Evolutionary conservation across 192 early-diverging fungal genomes (phyloP).

Genomic region (Coemansia sp.): DNA sequence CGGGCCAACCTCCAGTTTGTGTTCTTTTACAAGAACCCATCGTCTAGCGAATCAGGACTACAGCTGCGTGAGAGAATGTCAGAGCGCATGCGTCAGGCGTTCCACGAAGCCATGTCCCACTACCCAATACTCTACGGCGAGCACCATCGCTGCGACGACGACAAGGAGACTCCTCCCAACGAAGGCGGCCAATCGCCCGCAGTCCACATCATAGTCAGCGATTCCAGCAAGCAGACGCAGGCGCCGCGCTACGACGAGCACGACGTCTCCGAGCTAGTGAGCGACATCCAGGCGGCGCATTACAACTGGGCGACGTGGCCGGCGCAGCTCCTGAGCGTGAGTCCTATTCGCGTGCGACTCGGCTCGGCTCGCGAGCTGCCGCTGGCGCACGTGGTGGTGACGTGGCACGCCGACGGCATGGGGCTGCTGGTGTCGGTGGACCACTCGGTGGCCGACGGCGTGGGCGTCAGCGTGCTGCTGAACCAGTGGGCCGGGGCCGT

Average conservation of each 20-base stretch:
- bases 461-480: constrained; percentile 24
- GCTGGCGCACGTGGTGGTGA: constrained; percentile 25
- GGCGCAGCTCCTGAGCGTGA: constrained; percentile 13
- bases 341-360: background rate
- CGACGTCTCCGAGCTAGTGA: background rate
- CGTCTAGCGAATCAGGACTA: background rate
- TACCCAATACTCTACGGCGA: constrained; percentile 35
- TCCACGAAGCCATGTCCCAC: constrained; percentile 14
- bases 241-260: constrained; percentile 22
- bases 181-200: background rate
- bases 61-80: background rate
- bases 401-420: constrained; percentile 37
- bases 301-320: constrained; percentile 38
- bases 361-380: constrained; percentile 2
- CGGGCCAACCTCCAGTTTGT: constrained; percentile 43
- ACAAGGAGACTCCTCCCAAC: too few relatives aligned
- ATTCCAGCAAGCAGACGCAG: background rate
- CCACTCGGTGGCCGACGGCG: constrained; percentile 35
- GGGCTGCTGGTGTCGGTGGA: constrained; percentile 36
- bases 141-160: constrained; percentile 5
- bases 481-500: constrained; percentile 23
- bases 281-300: constrained; percentile 6
- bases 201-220: constrained; percentile 4
- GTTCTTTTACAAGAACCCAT: constrained; percentile 24
- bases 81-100: constrained; percentile 7